These are phyloP conservation scores for Thraustotheca clavata DNA, from an alignment of 352 stramenopile genomes.

Conservation along the genomic window DNA sequence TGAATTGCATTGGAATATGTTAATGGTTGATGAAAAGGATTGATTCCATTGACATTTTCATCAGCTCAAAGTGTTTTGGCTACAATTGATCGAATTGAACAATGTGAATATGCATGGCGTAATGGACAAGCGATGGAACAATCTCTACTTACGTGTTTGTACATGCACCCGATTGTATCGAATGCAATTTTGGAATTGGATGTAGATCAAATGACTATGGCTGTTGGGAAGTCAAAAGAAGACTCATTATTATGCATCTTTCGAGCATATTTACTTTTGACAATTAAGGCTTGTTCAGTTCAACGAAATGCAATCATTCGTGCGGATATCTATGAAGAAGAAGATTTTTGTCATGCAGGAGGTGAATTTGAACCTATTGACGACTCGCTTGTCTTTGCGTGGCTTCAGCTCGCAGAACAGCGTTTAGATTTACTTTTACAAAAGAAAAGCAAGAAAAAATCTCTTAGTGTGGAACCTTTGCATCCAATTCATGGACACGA, in stretches of 20 bases:
- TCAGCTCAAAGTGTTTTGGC: conserved; percentile 57
- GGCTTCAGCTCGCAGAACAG: conserved; percentile 9
- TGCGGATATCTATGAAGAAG: conserved; percentile 94
- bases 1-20: background rate
- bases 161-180: conserved; percentile 73
- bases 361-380: conserved; percentile 4
- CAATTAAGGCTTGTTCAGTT: conserved; percentile 68
- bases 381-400: background rate
- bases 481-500: background rate
- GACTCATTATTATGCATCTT: conserved; percentile 71
- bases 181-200: conserved; percentile 54
- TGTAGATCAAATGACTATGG: conserved; percentile 19
- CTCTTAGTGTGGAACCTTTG: background rate
- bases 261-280: conserved; percentile 46
- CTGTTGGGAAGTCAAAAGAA: conserved; percentile 17
- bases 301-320: conserved; percentile 79
- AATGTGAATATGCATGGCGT: conserved; percentile 72
- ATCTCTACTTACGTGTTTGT: conserved; percentile 85
- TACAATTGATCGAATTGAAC: conserved; percentile 68
- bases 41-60: conserved; percentile 49
- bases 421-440: background rate
- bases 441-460: conserved; percentile 50
- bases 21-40: too few relatives aligned
- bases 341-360: conserved; percentile 85
- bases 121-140: conserved; percentile 78